phyloP scores from a whole-genome alignment of 2,329 filamentous ascomycete genomes.

The Neurospora sp. region DNA sequence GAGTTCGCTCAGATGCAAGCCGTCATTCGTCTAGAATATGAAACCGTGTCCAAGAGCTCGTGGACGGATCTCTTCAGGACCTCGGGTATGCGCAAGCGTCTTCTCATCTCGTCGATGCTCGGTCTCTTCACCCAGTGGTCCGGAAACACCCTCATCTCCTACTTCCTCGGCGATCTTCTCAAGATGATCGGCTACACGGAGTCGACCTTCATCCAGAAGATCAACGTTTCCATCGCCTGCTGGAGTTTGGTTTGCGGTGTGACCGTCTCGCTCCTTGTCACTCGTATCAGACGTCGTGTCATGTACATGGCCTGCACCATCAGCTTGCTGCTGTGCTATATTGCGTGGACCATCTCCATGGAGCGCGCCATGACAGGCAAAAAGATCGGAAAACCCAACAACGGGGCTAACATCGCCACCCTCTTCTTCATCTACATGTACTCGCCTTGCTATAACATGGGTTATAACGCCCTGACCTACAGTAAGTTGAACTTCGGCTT shows the following conservation, averaged over 20 bases:
- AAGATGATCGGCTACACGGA: slow-evolving; percentile 32
- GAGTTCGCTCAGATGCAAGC: slow-evolving; percentile 41
- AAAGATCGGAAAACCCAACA: slow-evolving; percentile 15
- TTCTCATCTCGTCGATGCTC: slow-evolving; percentile 36
- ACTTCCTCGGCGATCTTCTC: slow-evolving; percentile 37
- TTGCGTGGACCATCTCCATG: slow-evolving; percentile 15
- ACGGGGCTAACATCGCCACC: slow-evolving; percentile 26
- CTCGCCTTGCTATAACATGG: slow-evolving; percentile 50
- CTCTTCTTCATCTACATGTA: slow-evolving; percentile 53
- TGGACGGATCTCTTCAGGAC: slow-evolving; percentile 31
- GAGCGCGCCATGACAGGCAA: slow-evolving; percentile 10
- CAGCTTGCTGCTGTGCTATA: slow-evolving; percentile 39
- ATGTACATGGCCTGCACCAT: slow-evolving; percentile 42
- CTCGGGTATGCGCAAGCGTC: slow-evolving; percentile 26
- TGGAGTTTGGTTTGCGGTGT: slow-evolving; percentile 33
- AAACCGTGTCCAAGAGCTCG: slow-evolving; percentile 26
- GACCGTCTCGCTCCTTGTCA: slow-evolving; percentile 32
- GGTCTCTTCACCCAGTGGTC: slow-evolving; percentile 44
- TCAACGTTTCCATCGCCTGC: slow-evolving; percentile 36
- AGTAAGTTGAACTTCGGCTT: slow-evolving; percentile 26
- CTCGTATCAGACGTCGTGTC: slow-evolving; percentile 32
- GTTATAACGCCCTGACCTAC: slow-evolving; percentile 55
- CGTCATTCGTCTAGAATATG: slow-evolving; percentile 33
- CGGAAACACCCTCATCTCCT: slow-evolving; percentile 35
- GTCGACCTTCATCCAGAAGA: slow-evolving; percentile 26